Evolutionary conservation across 495 filamentous ascomycete genomes (phyloP).

Genomic region (Immersiella caudata): DNA sequence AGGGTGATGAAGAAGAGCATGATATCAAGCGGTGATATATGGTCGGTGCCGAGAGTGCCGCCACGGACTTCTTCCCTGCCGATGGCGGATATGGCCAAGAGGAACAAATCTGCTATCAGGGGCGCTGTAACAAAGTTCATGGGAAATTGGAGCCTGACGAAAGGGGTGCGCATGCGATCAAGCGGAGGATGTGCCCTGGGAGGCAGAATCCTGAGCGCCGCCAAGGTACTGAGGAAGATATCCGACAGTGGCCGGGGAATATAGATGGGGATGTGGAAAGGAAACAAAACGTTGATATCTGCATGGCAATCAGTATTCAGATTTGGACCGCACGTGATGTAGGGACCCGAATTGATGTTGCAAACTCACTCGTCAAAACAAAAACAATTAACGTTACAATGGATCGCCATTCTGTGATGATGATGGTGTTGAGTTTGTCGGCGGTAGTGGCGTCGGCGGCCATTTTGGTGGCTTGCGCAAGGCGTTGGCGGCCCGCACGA

Average conservation of each 20-base stretch:
- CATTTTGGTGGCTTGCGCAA: slow-evolving; percentile 25
- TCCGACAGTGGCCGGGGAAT: slow-evolving; percentile 53
- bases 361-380: slow-evolving; percentile 63
- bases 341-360: slow-evolving; percentile 1
- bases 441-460: slow-evolving; percentile 20
- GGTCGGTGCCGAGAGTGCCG: slow-evolving; percentile 61
- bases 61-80: slow-evolving; percentile 61
- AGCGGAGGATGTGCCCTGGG: slow-evolving; percentile 30
- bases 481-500: not conserved
- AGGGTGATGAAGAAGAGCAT: slow-evolving; percentile 70
- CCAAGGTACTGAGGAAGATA: slow-evolving; percentile 45
- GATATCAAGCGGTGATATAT: slow-evolving; percentile 65
- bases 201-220: slow-evolving; percentile 52
- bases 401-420: slow-evolving; percentile 62
- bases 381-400: slow-evolving; percentile 67
- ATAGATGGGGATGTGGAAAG: slow-evolving; percentile 61
- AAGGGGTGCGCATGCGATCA: slow-evolving; percentile 22
- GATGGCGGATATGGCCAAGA: slow-evolving; percentile 65
- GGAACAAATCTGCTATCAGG: slow-evolving; percentile 65
- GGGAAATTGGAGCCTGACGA: slow-evolving; percentile 55
- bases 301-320: not conserved
- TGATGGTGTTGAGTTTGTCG: slow-evolving; percentile 49
- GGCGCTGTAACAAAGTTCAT: slow-evolving; percentile 69
- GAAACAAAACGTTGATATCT: slow-evolving; percentile 68
- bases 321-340: not conserved